Evolutionary conservation across 805 yeast genomes (phyloP).

Genomic region (Saccharomycopsis sp.): DNA sequence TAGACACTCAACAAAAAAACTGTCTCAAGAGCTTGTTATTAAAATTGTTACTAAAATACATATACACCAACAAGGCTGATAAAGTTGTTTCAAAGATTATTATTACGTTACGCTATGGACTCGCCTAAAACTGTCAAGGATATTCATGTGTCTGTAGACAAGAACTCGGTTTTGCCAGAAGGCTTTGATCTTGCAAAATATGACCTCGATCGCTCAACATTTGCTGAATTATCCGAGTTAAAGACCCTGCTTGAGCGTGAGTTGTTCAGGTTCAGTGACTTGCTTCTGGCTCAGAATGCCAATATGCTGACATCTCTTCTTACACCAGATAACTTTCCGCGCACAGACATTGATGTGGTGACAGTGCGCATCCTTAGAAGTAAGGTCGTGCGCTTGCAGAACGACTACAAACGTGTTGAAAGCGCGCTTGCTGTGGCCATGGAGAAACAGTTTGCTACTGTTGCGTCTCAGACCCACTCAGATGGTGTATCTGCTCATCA

Average conservation of each 20-base stretch:
- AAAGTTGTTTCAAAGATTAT: too few relatives aligned
- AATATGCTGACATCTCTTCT: slow-evolving; percentile 62
- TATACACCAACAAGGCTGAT: too few relatives aligned
- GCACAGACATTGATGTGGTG: slow-evolving; percentile 76
- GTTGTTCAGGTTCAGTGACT: slow-evolving; percentile 35
- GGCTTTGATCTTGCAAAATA: slow-evolving; percentile 2
- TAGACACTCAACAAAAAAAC: neutral
- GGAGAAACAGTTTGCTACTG: slow-evolving; percentile 36
- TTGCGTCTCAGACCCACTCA: slow-evolving; percentile 6
- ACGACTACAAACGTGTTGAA: slow-evolving; percentile 55
- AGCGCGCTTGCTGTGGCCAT: slow-evolving; percentile 42
- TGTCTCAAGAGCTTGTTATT: neutral
- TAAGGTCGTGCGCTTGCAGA: slow-evolving; percentile 58
- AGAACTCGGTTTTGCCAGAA: neutral
- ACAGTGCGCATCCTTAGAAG: slow-evolving; percentile 56
- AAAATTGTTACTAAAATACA: too few relatives aligned
- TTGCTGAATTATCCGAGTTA: slow-evolving; percentile 27
- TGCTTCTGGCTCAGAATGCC: slow-evolving; percentile 40
- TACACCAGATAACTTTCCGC: slow-evolving; percentile 76
- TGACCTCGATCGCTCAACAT: slow-evolving; percentile 14
- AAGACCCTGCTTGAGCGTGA: slow-evolving; percentile 38
- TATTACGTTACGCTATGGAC: too few relatives aligned
- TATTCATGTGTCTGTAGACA: neutral
- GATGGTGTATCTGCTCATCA: too few relatives aligned
- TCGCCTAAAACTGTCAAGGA: neutral